Evolutionary conservation across 805 yeast genomes (phyloP), one percentile per base, ranked within the genome.

Genomic region (Myxozyma geophila): DNA sequence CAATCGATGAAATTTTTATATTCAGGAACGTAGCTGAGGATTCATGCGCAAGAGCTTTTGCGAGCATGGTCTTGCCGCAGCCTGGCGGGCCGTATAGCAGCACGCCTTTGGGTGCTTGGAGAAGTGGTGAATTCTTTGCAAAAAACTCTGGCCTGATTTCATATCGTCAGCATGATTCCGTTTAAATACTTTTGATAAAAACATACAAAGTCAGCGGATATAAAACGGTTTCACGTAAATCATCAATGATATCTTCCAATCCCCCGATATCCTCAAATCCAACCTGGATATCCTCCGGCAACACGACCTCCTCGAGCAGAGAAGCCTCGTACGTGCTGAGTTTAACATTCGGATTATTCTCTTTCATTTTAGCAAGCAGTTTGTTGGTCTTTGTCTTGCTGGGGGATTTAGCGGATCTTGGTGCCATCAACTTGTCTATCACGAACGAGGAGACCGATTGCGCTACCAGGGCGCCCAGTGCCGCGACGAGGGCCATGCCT

Each of bases 31-130:
- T 91, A 0, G 98, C 98, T 0, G 90, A 91, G 69, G 96, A 87
- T 75, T 92, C 97, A 60, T 85, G 83, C 0, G 98, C 98, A 44
- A 93, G 82, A 0, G 98, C 98, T 76, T 92, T 93, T 9, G 98
- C 98, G 70, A 93, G 80, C 97, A 93, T 90, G 2, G 98, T 93
- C 77, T 93, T 93, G 60, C 98, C 98, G 75, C 98, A 93, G 0
- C 98, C 98, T 0, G 98, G 98, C 2, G 98, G 98, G 0, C 98
- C 98, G 73, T 90, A 87, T 54, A 92, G 81, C 41, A 93, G 78
- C 2, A 93, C 98, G 47, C 99, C 99, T 72, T 90, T 92, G 1
- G 99, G 99, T 0, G 97, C 93, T 72, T 89, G 90, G 33, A 93
- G 79, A 58, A 93, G 80, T 21, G 73, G 72, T 58, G 90, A 85